Evolutionary conservation across 352 stramenopile genomes (phyloP), one percentile per base, ranked within the genome.

Genomic region (Phytophthora meadii): DNA sequence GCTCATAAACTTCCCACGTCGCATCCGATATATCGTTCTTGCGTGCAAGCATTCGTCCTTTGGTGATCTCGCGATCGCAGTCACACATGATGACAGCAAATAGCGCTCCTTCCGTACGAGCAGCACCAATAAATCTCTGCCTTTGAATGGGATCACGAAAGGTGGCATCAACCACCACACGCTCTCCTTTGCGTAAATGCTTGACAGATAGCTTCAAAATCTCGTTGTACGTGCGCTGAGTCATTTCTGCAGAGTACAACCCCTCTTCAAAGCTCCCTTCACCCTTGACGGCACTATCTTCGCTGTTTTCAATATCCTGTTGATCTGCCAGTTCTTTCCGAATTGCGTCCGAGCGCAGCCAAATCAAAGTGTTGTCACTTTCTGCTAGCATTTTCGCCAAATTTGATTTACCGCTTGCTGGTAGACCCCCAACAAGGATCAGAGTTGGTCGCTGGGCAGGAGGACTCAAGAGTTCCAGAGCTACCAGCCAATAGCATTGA

Each of bases 31-130:
- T 54, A 22, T 87, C 75, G 52, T 84, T 72, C 54, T 88, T 81
- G 28, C 81, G 77, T 24, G 80, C 80, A 9, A 90, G 47, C 68
- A 92, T 70, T 28, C 84, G 76, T 2, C 81, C 81, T 32, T 80
- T 83, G 61, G 82, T 73, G 57, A 90, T 87, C 65, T 92, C 84
- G 3, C 81, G 84, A 65, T 90, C 72, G 55, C 84, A 92, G 37
- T 85, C 76, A 57, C 80, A 89, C 40, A 88, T 65, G 27, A 89
- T 67, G 8, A 90, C 61, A 2, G 73, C 81, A 25, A 85, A 81
- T 12, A 86, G 22, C 14, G 78, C 71, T 39, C 84, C 81, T 72
- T 90, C 80, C n/a, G 65, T 55, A 10, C 61, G 70, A 17, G 80
- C 79, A 7, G 65, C 57, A 7, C 50, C 24, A 11, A 88, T 65